These are phyloP conservation scores for Parastagonospora avenae DNA, from an alignment of 2,329 filamentous ascomycete species.

Conservation along the genomic window DNA sequence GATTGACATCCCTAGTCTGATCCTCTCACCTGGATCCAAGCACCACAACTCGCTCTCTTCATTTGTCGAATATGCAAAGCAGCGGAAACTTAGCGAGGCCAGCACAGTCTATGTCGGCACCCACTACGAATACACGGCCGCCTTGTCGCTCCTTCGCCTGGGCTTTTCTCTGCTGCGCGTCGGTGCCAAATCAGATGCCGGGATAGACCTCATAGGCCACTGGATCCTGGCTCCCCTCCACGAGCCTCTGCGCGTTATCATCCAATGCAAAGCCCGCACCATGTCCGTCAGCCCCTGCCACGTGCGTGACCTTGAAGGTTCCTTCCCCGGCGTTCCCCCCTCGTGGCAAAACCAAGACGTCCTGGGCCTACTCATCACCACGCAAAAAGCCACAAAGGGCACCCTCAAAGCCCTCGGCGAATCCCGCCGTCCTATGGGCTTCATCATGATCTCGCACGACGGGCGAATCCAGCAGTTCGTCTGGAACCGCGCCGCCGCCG, in stretches of 20 bases:
- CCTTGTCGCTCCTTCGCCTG: conserved; percentile 60
- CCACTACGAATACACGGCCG: conserved; percentile 75
- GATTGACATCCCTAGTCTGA: conserved; percentile 33
- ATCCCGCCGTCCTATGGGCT: conserved; percentile 74
- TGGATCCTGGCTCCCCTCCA: conserved; percentile 61
- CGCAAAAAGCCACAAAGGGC: conserved; percentile 75
- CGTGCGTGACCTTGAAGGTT: conserved; percentile 79
- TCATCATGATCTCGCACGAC: conserved; percentile 63
- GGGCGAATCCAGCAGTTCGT: conserved; percentile 70
- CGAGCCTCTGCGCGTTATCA: conserved; percentile 51
- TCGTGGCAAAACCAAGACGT: conserved; percentile 70
- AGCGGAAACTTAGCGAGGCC: conserved; percentile 58
- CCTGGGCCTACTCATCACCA: conserved; percentile 73
- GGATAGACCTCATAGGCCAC: conserved; percentile 74
- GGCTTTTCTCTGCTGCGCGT: conserved; percentile 70
- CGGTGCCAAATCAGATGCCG: conserved; percentile 70
- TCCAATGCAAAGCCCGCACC: conserved; percentile 72
- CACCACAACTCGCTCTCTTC: conserved; percentile 68
- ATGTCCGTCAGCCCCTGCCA: conserved; percentile 59
- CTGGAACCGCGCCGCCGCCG: conserved; percentile 71
- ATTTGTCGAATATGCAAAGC: conserved; percentile 68
- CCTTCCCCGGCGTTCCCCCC: conserved; percentile 73
- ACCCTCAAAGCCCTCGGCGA: conserved; percentile 73
- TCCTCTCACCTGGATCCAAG: conserved; percentile 35
- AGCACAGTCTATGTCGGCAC: conserved; percentile 73